Conservation (phyloP, 352 stramenopile species). For the Phytophthora cajani region DNA sequence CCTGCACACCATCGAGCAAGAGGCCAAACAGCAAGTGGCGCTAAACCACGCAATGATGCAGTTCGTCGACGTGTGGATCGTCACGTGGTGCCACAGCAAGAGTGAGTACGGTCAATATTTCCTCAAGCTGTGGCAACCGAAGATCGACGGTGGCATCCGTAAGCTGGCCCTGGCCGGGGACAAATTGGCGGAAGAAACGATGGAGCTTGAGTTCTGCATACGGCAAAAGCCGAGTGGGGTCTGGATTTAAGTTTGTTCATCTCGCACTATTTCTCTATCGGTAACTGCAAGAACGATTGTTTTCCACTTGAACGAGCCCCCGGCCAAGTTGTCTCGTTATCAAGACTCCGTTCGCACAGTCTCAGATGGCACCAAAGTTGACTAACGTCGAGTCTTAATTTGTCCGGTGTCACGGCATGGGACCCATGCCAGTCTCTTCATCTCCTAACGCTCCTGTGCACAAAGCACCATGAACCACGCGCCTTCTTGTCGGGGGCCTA, state of each 20-base stretch:
- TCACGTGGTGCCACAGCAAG: slow-evolving; percentile 22
- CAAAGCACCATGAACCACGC: slow-evolving; percentile 21
- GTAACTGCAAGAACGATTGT: background rate
- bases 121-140: background rate
- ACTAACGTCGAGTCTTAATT: slow-evolving; percentile 18
- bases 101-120: slow-evolving; percentile 21
- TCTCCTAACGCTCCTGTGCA: background rate
- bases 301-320: too few relatives aligned
- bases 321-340: too few relatives aligned
- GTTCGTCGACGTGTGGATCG: slow-evolving; percentile 19
- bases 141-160: background rate
- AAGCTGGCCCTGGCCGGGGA: background rate
- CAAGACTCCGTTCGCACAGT: too few relatives aligned
- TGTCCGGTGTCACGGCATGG: slow-evolving; percentile 6
- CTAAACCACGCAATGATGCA: slow-evolving; percentile 15
- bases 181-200: background rate
- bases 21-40: slow-evolving; percentile 14
- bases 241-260: slow-evolving; percentile 2
- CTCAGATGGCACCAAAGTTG: too few relatives aligned
- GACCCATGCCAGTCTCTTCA: slow-evolving; percentile 13
- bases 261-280: background rate
- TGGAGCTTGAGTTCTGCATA: background rate
- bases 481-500: slow-evolving; percentile 6
- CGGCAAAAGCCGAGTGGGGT: background rate
- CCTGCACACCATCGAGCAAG: slow-evolving; percentile 1